Percentiles rank a stretch among this genome's conserved stretches.
Conservation (phyloP, 2,329 filamentous ascomycete genomes). For the Paracoccidioides brasiliensis region DNA sequence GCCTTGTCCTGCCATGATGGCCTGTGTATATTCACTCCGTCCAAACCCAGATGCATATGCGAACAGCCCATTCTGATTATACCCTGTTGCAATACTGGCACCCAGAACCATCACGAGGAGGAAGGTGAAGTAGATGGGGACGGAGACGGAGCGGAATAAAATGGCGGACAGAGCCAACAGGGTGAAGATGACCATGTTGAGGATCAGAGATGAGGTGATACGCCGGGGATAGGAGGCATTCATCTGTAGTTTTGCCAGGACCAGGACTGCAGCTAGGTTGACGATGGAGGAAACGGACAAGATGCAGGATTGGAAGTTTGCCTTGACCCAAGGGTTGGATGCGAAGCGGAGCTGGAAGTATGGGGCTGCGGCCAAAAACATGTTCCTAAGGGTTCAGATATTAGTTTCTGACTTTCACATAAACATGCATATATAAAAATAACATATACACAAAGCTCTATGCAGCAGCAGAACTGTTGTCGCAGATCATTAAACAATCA, state of each 20-base stretch:
- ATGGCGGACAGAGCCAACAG: slow-evolving; percentile 70
- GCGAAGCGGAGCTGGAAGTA: slow-evolving; percentile 81
- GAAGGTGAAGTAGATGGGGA: slow-evolving; percentile 63
- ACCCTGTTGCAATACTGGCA: slow-evolving; percentile 66
- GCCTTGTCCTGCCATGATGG: slow-evolving; percentile 89
- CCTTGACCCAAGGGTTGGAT: slow-evolving; percentile 54
- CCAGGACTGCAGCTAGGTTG: slow-evolving; percentile 61
- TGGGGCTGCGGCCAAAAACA: slow-evolving; percentile 89
- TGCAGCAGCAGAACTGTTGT: no score
- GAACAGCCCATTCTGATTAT: slow-evolving; percentile 90
- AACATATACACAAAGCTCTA: background rate
- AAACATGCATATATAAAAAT: slow-evolving; percentile 4
- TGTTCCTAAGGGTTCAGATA: slow-evolving; percentile 54
- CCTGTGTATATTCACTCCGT: slow-evolving; percentile 80
- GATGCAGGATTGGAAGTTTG: slow-evolving; percentile 82
- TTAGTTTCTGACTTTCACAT: background rate
- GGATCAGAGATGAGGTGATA: slow-evolving; percentile 61
- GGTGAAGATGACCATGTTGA: slow-evolving; percentile 65
- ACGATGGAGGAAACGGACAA: slow-evolving; percentile 74
- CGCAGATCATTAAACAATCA: no score
- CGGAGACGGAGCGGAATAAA: slow-evolving; percentile 48
- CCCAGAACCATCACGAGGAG: slow-evolving; percentile 66
- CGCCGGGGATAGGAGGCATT: slow-evolving; percentile 78
- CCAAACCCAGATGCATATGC: slow-evolving; percentile 81
- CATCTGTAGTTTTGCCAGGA: slow-evolving; percentile 68